phyloP scores from a whole-genome alignment of 345 rosid species.

The Populus alba region DNA sequence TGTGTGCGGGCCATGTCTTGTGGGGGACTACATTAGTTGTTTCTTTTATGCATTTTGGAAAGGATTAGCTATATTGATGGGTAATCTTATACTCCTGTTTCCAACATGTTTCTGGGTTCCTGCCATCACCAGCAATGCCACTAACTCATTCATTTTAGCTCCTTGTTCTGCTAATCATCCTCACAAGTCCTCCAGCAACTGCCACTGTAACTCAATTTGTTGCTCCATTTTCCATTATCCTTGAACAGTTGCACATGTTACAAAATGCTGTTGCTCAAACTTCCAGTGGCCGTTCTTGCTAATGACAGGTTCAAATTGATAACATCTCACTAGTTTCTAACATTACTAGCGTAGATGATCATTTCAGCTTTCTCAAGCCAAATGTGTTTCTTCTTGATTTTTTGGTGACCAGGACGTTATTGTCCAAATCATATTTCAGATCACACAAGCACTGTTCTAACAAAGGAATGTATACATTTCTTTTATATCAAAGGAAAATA shows the following conservation, averaged over 20 bases:
- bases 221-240: no score
- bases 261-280: neutral
- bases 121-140: neutral
- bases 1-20: neutral
- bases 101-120: neutral
- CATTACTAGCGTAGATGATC: neutral
- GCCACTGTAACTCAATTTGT: neutral
- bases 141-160: neutral
- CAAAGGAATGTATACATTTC: neutral
- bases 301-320: neutral
- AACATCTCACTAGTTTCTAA: no score
- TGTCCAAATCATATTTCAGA: neutral
- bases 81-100: neutral
- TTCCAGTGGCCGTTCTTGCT: neutral
- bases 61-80: neutral
- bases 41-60: neutral
- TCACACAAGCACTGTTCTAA: neutral
- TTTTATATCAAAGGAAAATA: no score
- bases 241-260: neutral
- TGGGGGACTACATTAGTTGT: neutral
- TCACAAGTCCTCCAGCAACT: neutral
- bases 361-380: neutral
- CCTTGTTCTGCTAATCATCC: neutral
- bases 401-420: neutral
- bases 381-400: neutral